Conservation (phyloP, 2,329 filamentous ascomycete genomes). For the Phialemoniopsis sp. region DNA sequence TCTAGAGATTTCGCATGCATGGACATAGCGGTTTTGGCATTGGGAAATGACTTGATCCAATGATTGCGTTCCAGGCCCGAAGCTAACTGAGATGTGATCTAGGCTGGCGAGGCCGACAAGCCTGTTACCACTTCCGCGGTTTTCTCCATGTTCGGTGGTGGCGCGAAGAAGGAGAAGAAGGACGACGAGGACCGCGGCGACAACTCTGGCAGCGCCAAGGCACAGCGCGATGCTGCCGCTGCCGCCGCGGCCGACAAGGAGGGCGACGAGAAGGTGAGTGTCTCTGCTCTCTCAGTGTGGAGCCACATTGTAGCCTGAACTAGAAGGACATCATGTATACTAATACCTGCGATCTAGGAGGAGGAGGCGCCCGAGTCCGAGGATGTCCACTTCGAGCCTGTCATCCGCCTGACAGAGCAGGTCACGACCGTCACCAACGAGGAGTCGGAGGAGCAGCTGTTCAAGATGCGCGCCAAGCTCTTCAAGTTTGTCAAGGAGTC, state of each 20-base stretch:
- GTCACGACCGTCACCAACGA: conserved; percentile 98
- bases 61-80: no score
- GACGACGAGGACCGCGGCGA: conserved; percentile 79
- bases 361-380: conserved; percentile 82
- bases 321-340: no score
- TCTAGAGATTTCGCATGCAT: no score
- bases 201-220: conserved; percentile 84
- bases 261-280: conserved; percentile 51
- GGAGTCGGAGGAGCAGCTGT: conserved; percentile 92
- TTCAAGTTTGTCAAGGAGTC: conserved; percentile 94
- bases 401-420: conserved; percentile 93
- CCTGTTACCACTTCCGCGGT: conserved; percentile 61
- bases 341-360: conserved; percentile 40
- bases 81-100: no score
- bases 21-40: no score
- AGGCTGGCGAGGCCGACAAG: conserved; percentile 22
- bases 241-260: conserved; percentile 51
- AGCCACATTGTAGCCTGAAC: no score
- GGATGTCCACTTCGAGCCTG: conserved; percentile 95
- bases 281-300: no score
- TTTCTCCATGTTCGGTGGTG: conserved; percentile 98
- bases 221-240: conserved; percentile 60
- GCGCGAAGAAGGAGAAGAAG: conserved; percentile 96
- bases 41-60: no score
- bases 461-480: conserved; percentile 99